A percentile compares a stretch with the other conserved stretches of the same genome.
Evolutionary conservation across 1,284 basidiomycete genomes (phyloP).

Genomic region (Lentinula novae-zelandiae): DNA sequence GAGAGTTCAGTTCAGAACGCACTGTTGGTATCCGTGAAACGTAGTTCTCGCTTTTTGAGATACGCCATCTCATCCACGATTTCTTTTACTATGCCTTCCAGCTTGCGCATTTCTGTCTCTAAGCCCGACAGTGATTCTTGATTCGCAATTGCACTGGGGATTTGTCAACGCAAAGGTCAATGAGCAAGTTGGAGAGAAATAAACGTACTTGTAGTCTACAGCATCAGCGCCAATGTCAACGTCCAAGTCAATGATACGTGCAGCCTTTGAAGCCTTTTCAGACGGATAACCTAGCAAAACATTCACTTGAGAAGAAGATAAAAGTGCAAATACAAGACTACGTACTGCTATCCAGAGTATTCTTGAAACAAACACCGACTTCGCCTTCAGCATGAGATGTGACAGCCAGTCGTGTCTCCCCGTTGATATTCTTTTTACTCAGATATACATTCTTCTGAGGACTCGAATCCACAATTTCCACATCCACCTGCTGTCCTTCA

Average conservation of each 20-base stretch:
- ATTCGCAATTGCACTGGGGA: slow-evolving; percentile 88
- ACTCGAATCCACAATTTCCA: slow-evolving; percentile 92
- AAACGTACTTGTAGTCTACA: slow-evolving; percentile 91
- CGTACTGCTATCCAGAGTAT: slow-evolving; percentile 70
- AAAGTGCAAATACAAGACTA: slow-evolving; percentile 18
- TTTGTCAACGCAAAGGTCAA: background rate
- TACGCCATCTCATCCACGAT: slow-evolving; percentile 94
- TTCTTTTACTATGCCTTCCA: slow-evolving; percentile 93
- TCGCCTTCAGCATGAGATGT: slow-evolving; percentile 94
- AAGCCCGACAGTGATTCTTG: slow-evolving; percentile 95
- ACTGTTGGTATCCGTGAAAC: slow-evolving; percentile 93
- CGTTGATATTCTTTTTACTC: slow-evolving; percentile 83
- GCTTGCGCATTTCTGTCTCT: slow-evolving; percentile 97
- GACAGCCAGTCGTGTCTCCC: slow-evolving; percentile 90
- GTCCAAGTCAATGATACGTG: slow-evolving; percentile 85
- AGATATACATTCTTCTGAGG: slow-evolving; percentile 89
- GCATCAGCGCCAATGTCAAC: slow-evolving; percentile 98
- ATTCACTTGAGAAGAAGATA: slow-evolving; percentile 18
- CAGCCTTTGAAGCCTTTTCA: slow-evolving; percentile 43
- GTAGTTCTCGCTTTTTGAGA: slow-evolving; percentile 85
- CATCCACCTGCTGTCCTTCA: slow-evolving; percentile 77
- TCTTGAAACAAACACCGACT: slow-evolving; percentile 93
- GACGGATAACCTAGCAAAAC: slow-evolving; percentile 27
- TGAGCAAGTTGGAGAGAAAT: background rate
- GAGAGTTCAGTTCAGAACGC: slow-evolving; percentile 27